Conservation (phyloP, 2,329 filamentous ascomycete species). For the Basipetospora chlamydospora region DNA sequence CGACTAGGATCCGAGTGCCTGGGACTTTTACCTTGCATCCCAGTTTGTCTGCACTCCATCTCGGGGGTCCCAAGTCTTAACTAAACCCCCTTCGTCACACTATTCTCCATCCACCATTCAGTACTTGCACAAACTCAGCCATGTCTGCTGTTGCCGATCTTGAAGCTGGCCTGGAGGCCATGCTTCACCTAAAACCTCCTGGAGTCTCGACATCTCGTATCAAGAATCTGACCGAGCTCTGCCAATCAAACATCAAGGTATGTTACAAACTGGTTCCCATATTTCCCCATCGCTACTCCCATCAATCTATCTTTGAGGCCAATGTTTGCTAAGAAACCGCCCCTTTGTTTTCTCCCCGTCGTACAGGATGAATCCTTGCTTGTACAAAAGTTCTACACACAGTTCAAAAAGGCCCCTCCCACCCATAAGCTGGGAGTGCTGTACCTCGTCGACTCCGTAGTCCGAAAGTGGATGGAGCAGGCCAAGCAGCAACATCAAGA, state of each 20-base stretch:
- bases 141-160: constrained; percentile 72
- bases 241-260: constrained; percentile 85
- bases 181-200: constrained; percentile 81
- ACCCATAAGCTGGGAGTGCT: constrained; percentile 98
- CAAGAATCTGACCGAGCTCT: constrained; percentile 70
- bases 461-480: constrained; percentile 95
- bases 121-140: not conserved
- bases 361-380: constrained; percentile 91
- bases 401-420: constrained; percentile 86
- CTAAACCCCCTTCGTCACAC: not conserved
- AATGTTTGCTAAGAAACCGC: no score
- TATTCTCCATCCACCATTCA: no score
- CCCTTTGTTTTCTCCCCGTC: constrained; percentile 6
- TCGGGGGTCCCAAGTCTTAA: not conserved
- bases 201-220: constrained; percentile 92
- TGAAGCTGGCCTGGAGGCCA: constrained; percentile 78
- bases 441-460: constrained; percentile 99
- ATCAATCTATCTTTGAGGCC: no score
- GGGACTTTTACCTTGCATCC: no score
- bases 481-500: constrained; percentile 75
- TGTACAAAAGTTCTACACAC: constrained; percentile 91
- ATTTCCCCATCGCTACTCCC: not conserved
- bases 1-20: no score
- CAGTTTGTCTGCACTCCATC: no score
- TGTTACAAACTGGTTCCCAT: constrained; percentile 9